These are phyloP conservation scores for Phytophthora sp. DNA, from an alignment of 352 stramenopile genomes.

Conservation along the genomic window DNA sequence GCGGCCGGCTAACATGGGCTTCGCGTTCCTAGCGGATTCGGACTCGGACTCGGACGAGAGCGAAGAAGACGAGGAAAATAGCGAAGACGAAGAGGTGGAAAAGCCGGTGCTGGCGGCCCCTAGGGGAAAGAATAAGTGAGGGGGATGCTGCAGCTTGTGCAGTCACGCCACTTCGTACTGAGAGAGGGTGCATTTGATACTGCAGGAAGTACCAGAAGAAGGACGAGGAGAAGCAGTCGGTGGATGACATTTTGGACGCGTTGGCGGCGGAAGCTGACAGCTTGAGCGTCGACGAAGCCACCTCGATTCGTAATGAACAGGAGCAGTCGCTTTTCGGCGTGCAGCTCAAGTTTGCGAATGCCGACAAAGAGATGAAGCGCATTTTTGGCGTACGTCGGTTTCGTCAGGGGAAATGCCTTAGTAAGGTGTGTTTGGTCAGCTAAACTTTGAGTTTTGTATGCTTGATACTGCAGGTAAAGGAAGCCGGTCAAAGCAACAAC, in stretches of 20 bases:
- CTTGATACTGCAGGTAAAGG: conserved; percentile 57
- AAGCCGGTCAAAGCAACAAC: conserved; percentile 49
- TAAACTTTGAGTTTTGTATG: background rate
- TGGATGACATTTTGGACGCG: conserved; percentile 76
- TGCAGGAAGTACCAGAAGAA: conserved; percentile 34
- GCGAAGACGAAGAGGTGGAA: conserved; percentile 19
- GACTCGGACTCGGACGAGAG: conserved; percentile 54
- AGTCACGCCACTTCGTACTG: background rate
- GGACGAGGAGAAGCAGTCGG: conserved; percentile 38
- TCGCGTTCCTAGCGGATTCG: conserved; percentile 76
- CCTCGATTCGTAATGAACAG: conserved; percentile 40
- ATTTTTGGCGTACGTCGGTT: conserved; percentile 73
- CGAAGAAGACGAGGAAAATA: conserved; percentile 34
- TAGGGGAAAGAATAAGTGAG: conserved; percentile 46
- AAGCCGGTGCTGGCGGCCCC: background rate
- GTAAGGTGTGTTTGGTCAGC: background rate
- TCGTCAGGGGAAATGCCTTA: too few species aligned
- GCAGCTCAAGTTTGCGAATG: conserved; percentile 78
- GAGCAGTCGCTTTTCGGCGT: conserved; percentile 74
- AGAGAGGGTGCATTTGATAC: conserved; percentile 1
- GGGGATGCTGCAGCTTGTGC: background rate
- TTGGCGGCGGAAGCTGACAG: conserved; percentile 54
- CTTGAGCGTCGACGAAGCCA: conserved; percentile 44
- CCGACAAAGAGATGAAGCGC: conserved; percentile 90
- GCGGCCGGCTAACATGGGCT: conserved; percentile 57